Evolutionary conservation across 202 grass and related monocot genomes (phyloP), one percentile per base, ranked within the genome.

Genomic region (Saccharum hybrid): DNA sequence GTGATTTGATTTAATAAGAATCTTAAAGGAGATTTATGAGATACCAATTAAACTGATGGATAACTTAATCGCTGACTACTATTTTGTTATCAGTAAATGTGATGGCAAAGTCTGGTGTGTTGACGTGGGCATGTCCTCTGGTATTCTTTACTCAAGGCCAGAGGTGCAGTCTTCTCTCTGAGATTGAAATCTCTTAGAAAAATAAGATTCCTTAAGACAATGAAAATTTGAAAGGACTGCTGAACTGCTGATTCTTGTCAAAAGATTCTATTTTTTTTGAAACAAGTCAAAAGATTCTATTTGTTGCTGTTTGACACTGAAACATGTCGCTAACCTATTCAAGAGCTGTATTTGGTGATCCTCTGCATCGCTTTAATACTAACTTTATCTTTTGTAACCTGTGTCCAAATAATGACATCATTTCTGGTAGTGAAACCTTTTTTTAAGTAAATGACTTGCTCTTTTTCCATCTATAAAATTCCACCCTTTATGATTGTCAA

Each of bases 121-220:
- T 60, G 96, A 98, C 82, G 93, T 98, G 41, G 96, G 96, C 75
- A 98, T 98, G 96, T 98, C 96, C 39, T 92, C 74, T 79, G 93
- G 96, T 82, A 89, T 98, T 86, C 83, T 94, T 45, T 41, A 90
- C 85, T 98, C 93, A 59, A 95, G 76, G 64, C 93, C 96, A 5
- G 96, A 98, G 96, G 96, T 98, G 88, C 83, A 26, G 73, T 68
- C 46, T 66, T 74, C 33, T 10, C 11, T 18, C 54, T 42, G 5
- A 14, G 46, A 57, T 4, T 12, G 2, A 56, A 56, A 39, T 56
- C 5, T 60, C 41, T 48, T 40, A 31, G 14, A 43, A 61, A 71
- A 71, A 60, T 70, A 70, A 14, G 14, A 40, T 41, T 40, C 28
- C 10, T 5, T n/a, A 43, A 61, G 34, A 33, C 33, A 46, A 6